A percentile compares a stretch with the other conserved stretches of the same genome.
These are phyloP conservation scores for Penicillium sp. DNA, from an alignment of 2,329 filamentous ascomycete genomes.

Conservation along the genomic window DNA sequence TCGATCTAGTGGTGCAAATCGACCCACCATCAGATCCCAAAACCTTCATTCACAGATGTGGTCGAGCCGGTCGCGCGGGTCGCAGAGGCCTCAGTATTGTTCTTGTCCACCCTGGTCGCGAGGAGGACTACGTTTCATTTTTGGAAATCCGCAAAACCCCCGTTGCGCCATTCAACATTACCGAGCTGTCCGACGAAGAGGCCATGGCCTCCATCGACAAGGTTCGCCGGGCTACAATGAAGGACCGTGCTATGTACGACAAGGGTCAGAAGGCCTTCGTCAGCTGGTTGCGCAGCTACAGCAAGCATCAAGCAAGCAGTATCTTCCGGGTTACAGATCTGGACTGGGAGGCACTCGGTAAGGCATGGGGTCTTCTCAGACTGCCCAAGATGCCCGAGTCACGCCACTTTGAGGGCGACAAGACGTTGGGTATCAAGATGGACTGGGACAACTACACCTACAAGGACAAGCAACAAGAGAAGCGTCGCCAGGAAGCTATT, in stretches of 20 bases:
- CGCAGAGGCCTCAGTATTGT: constrained; percentile 79
- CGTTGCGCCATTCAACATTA: constrained; percentile 61
- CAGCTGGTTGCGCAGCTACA: constrained; percentile 88
- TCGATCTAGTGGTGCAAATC: constrained; percentile 87
- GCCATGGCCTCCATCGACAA: constrained; percentile 57
- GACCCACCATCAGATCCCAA: constrained; percentile 87
- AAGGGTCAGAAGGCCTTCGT: constrained; percentile 91
- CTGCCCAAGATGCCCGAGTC: constrained; percentile 94
- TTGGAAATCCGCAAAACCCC: constrained; percentile 85
- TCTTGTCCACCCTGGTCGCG: constrained; percentile 78
- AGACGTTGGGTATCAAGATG: constrained; percentile 55
- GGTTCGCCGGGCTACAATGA: constrained; percentile 59
- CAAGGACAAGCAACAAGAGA: constrained; percentile 71
- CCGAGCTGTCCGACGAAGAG: constrained; percentile 63
- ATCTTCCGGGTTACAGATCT: constrained; percentile 84
- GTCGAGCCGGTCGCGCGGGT: constrained; percentile 64
- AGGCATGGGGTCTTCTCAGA: constrained; percentile 81
- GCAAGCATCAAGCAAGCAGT: constrained; percentile 83
- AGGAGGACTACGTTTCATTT: constrained; percentile 89
- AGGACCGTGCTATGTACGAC: constrained; percentile 72
- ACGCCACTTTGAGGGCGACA: constrained; percentile 70
- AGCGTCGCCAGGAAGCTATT: constrained; percentile 61
- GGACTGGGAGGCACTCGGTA: constrained; percentile 79
- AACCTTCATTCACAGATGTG: constrained; percentile 69
- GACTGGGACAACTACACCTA: constrained; percentile 71